Evolutionary conservation across 169 alveolate genomes (phyloP).

Genomic region (Plasmodium falciparum): DNA sequence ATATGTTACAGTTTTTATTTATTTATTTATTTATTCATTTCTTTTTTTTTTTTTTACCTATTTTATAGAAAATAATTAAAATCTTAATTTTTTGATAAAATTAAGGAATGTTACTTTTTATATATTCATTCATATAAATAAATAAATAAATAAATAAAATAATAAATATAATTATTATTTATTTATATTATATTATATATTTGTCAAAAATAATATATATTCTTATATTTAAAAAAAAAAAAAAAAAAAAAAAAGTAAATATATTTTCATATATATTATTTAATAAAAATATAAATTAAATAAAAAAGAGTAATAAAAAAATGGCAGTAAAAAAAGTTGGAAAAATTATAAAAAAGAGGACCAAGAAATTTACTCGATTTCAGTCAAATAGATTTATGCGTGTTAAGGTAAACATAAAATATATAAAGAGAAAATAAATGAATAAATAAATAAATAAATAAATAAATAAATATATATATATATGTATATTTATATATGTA

Average conservation of each 20-base stretch:
- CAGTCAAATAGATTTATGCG: slow-evolving; percentile 96
- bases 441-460: slow-evolving; percentile 3
- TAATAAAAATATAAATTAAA: neutral
- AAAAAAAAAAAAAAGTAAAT: neutral
- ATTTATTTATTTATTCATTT: too few relatives aligned
- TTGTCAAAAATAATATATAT: neutral
- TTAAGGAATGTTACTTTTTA: too few relatives aligned
- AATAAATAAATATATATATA: neutral
- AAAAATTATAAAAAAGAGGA: slow-evolving; percentile 93
- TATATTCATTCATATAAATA: too few relatives aligned
- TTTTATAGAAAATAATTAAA: too few relatives aligned
- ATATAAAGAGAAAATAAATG: neutral
- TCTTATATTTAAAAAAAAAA: neutral
- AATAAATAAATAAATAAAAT: too few relatives aligned
- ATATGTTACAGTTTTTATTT: too few relatives aligned
- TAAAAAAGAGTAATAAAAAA: slow-evolving; percentile 9
- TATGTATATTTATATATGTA: neutral
- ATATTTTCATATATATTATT: slow-evolving; percentile 1
- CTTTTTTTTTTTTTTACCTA: too few relatives aligned
- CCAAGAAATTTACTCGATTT: slow-evolving; percentile 95
- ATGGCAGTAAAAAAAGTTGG: slow-evolving; percentile 90
- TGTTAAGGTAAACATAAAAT: slow-evolving; percentile 87
- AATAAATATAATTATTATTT: too few relatives aligned
- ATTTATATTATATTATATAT: too few relatives aligned
- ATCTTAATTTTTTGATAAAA: too few relatives aligned